phyloP scores from a whole-genome alignment of 2,329 filamentous ascomycete species.

The Trichoderma sp. region DNA sequence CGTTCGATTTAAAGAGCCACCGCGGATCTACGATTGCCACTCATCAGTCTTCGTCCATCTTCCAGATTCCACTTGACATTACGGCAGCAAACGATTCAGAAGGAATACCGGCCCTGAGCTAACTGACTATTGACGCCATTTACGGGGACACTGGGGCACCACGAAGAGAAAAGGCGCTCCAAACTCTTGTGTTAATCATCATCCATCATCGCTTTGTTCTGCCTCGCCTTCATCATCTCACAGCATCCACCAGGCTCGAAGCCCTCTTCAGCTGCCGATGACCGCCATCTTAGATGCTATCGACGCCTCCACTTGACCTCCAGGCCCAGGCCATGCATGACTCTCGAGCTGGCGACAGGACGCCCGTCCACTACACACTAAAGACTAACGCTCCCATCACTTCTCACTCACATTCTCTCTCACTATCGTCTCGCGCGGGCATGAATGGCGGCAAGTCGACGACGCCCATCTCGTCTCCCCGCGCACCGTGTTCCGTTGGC shows the following conservation, averaged over 20 bases:
- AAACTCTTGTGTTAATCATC: background rate
- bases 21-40: slow-evolving; percentile 10
- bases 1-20: slow-evolving; percentile 8
- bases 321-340: slow-evolving; percentile 39
- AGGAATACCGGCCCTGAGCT: background rate
- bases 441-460: slow-evolving; percentile 48
- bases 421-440: slow-evolving; percentile 48
- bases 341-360: slow-evolving; percentile 43
- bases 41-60: background rate
- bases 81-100: background rate
- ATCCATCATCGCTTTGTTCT: background rate
- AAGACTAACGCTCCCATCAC: slow-evolving; percentile 47
- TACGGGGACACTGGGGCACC: background rate
- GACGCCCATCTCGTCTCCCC: slow-evolving; percentile 58
- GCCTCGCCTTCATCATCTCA: background rate
- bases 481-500: slow-evolving; percentile 57
- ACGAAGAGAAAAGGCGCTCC: background rate
- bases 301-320: slow-evolving; percentile 21
- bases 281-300: slow-evolving; percentile 21
- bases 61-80: slow-evolving; percentile 9
- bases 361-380: slow-evolving; percentile 50
- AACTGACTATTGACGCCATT: background rate
- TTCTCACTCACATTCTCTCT: slow-evolving; percentile 42
- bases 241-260: slow-evolving; percentile 7
- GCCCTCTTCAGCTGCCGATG: slow-evolving; percentile 22